Percentiles rank a stretch among this genome's conserved stretches.
These are phyloP conservation scores for Peronospora belbahrii DNA, from an alignment of 352 stramenopile genomes.

Conservation along the genomic window DNA sequence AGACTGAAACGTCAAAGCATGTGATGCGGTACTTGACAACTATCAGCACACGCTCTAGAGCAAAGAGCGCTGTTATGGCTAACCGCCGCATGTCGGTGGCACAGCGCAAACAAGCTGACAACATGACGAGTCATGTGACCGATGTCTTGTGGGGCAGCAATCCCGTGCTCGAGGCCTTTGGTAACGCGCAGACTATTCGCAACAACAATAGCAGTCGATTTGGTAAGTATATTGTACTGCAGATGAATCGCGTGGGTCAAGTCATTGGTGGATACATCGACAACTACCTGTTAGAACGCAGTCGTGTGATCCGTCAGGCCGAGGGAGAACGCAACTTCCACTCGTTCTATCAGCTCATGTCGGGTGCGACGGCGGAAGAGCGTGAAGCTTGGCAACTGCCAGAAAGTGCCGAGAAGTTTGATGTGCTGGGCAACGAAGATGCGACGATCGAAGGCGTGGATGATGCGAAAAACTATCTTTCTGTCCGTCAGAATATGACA, in stretches of 20 bases:
- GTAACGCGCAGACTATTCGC: conserved; percentile 81
- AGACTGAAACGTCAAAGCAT: conserved; percentile 95
- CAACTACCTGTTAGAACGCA: conserved; percentile 91
- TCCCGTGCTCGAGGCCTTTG: conserved; percentile 78
- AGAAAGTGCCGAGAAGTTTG: conserved; percentile 41
- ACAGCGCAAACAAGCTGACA: conserved; percentile 63
- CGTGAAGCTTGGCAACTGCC: conserved; percentile 49
- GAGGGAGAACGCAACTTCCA: conserved; percentile 91
- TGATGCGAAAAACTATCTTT: conserved; percentile 56
- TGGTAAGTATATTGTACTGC: conserved; percentile 83
- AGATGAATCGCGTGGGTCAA: conserved; percentile 76
- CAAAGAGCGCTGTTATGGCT: conserved; percentile 61
- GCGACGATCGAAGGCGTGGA: conserved; percentile 70
- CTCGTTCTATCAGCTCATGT: conserved; percentile 89
- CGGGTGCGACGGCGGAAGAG: conserved; percentile 48
- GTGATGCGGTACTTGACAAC: conserved; percentile 92
- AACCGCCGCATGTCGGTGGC: conserved; percentile 73
- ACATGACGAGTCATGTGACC: conserved; percentile 62
- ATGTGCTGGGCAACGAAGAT: conserved; percentile 61
- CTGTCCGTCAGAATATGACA: conserved; percentile 56
- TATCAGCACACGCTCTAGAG: conserved; percentile 60
- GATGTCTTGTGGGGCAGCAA: conserved; percentile 76
- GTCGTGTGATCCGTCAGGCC: conserved; percentile 79
- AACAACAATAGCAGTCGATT: conserved; percentile 86
- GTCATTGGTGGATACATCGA: conserved; percentile 80